phyloP scores from a whole-genome alignment of 108 stramenopile genomes.

The Cyclostephanos tholiformis region DNA sequence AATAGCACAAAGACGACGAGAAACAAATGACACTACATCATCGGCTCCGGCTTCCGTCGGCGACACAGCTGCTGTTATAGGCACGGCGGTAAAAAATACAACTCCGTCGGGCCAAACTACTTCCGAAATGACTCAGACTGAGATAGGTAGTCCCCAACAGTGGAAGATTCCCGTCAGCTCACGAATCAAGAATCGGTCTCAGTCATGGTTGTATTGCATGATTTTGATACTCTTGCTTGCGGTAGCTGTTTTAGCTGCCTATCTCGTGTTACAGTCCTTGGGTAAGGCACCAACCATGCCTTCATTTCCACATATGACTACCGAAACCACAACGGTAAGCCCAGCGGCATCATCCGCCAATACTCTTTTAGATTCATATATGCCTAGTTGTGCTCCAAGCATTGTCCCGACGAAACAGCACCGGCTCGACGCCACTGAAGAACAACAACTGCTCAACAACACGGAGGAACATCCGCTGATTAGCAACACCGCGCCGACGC shows the following conservation, averaged over 20 bases:
- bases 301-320: background rate
- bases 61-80: background rate
- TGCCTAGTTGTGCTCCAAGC: background rate
- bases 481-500: constrained; percentile 1
- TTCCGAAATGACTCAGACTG: background rate
- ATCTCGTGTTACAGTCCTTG: background rate
- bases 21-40: background rate
- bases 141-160: background rate
- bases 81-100: background rate
- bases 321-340: background rate
- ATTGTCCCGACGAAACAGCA: background rate
- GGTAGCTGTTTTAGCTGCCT: background rate
- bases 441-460: too few species aligned
- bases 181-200: background rate
- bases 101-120: background rate
- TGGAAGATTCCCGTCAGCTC: background rate
- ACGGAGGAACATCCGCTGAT: background rate
- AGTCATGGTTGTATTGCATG: background rate
- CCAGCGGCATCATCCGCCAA: background rate
- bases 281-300: background rate
- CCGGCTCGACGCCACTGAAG: too few species aligned
- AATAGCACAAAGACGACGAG: background rate
- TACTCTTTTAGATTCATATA: background rate
- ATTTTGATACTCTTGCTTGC: background rate
- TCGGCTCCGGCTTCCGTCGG: background rate